Evolutionary conservation across 176 grass and related monocot genomes (phyloP).

Genomic region (Bromus sterilis): DNA sequence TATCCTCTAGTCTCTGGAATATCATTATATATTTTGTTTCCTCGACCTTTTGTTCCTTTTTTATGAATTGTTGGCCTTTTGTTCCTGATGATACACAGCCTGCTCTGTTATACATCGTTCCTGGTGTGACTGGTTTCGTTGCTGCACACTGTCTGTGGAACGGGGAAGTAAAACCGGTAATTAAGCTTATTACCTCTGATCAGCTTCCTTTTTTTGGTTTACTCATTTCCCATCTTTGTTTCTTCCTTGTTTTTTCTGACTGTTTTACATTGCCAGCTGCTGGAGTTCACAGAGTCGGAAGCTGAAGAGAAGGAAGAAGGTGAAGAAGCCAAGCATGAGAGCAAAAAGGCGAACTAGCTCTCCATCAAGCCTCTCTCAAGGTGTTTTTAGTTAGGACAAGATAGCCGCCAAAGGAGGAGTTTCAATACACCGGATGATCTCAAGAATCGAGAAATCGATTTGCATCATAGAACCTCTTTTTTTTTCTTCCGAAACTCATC

Average conservation of each 20-base stretch:
- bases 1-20: not conserved
- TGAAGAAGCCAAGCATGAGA: not conserved
- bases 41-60: not conserved
- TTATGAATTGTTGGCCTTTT: no score
- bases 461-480: not conserved
- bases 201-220: not conserved
- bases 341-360: constrained; percentile 34
- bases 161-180: constrained; percentile 73
- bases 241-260: not conserved
- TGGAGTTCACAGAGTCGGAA: constrained; percentile 64
- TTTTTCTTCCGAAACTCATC: not conserved
- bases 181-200: not conserved
- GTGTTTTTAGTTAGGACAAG: not conserved
- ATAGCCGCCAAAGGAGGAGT: not conserved
- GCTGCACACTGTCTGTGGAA: constrained; percentile 71
- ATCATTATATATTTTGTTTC: not conserved
- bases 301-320: constrained; percentile 29
- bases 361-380: not conserved
- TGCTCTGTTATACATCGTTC: constrained; percentile 80
- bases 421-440: not conserved
- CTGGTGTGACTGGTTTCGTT: constrained; percentile 77
- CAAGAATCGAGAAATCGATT: constrained; percentile 5
- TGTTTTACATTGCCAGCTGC: constrained; percentile 39
- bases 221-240: not conserved
- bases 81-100: constrained; percentile 32